phyloP scores from a whole-genome alignment of 345 rosid genomes.

The Melaleuca alternifolia region DNA sequence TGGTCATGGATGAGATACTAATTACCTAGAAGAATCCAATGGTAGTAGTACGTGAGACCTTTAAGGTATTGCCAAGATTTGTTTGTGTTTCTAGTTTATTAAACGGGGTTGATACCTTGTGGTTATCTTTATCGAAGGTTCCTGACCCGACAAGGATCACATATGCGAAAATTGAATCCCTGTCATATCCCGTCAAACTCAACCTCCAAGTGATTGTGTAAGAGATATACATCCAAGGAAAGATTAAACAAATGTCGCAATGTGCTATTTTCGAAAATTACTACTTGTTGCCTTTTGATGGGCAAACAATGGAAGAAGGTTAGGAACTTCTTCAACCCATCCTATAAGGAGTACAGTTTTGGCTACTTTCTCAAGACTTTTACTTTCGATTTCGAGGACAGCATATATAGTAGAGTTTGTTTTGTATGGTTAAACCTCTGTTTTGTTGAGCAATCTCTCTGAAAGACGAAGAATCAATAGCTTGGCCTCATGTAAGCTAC shows the following conservation, averaged over 20 bases:
- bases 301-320: background rate
- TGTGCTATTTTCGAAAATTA: background rate
- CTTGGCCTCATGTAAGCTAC: background rate
- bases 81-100: background rate
- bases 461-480: background rate
- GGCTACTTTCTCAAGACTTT: background rate
- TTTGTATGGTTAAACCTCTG: background rate
- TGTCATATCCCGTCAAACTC: background rate
- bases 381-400: background rate
- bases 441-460: background rate
- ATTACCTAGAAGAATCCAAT: background rate
- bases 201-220: background rate
- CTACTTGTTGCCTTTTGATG: background rate
- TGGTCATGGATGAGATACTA: background rate
- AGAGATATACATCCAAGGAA: background rate
- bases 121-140: background rate
- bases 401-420: background rate
- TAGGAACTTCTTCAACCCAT: background rate
- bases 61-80: background rate
- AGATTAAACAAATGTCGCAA: background rate
- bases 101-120: background rate
- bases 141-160: background rate
- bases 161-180: background rate
- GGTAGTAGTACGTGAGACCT: background rate
- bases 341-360: background rate